Base-by-base conservation (phyloP, 2,329 filamentous ascomycete species). In the Chaetomium sp. region DNA sequence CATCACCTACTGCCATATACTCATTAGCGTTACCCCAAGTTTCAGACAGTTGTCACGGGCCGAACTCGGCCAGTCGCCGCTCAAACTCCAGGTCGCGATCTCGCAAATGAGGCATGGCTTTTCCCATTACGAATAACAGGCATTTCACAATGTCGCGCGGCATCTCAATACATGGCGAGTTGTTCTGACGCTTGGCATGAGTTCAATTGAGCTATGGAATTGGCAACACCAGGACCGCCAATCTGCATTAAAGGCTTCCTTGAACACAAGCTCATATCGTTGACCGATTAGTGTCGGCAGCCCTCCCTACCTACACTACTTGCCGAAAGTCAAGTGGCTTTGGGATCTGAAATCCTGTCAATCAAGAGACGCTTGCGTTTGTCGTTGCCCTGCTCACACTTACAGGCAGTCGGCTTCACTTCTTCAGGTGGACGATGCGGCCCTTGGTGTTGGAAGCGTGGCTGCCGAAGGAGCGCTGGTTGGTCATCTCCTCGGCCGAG, bases 381-480 rank as follows among this genome's bases (percentile, higher is more conserved):
- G 7, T 19, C 6, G 5, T n/a, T 7, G 5, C 38, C 38, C 16
- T n/a, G 16, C 7, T 4, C 7, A 33, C 29, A 55, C 51, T 55
- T n/a, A 55, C 51, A 35, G 31, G 51, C 51, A 35, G n/a, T 23
- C 38, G 19, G 16, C 38, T 42, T 42, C 38, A 42, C 51, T 55
- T 55, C 51, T 31, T 54, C 29, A 55, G 19, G 51, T 55, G 51
- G 31, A 55, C 51, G 51, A 55, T 55, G 51, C 51, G 51, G 29
- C 51, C 51, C 51, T 55, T 55, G 51, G 51, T 55, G 51, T 55
- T 55, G 51, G 51, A 55, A 10, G 51, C 51, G 31, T 55, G 51
- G 51, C 51, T 55, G 10, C 51, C 51, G 12, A 55, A 55, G 29
- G 51, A 55, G 51, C 51, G 51, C 51, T 55, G 51, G 51, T 55